phyloP scores from a whole-genome alignment of 1,284 basidiomycete species.

The Flammula alnicola region DNA sequence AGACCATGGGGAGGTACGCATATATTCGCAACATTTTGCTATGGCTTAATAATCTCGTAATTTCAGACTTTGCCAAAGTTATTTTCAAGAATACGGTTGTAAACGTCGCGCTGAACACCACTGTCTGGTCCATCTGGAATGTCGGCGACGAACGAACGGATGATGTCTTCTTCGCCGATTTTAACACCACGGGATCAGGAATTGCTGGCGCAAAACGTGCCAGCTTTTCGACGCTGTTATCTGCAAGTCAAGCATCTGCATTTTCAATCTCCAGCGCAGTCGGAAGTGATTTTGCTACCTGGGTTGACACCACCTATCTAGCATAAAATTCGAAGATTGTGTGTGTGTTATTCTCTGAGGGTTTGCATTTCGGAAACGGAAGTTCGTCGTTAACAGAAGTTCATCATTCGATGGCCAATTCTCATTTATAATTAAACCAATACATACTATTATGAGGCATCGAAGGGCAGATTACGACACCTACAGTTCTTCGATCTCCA shows the following conservation, averaged over 20 bases:
- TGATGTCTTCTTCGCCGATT: conserved; percentile 50
- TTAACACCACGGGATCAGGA: conserved; percentile 47
- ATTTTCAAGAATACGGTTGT: conserved; percentile 51
- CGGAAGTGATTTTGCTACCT: conserved; percentile 46
- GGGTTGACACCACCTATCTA: conserved; percentile 50
- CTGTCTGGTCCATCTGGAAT: conserved; percentile 54
- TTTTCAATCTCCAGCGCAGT: conserved; percentile 50
- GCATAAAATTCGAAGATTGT: too few relatives aligned
- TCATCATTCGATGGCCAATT: too few relatives aligned
- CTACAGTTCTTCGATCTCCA: too few relatives aligned
- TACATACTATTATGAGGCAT: too few relatives aligned
- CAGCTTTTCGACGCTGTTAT: conserved; percentile 45
- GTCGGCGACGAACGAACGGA: conserved; percentile 39
- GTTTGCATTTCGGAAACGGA: too few relatives aligned
- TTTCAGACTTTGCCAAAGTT: conserved; percentile 44
- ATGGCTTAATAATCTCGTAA: neutral
- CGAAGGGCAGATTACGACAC: too few relatives aligned
- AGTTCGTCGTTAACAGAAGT: too few relatives aligned
- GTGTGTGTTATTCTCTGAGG: too few relatives aligned
- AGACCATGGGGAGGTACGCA: conserved; percentile 52
- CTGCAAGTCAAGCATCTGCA: conserved; percentile 38
- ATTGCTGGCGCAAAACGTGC: conserved; percentile 38
- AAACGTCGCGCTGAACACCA: conserved; percentile 42
- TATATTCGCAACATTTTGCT: neutral
- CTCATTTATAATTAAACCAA: too few relatives aligned